These are phyloP conservation scores for Pelagophyceae sp. DNA, from an alignment of 352 stramenopile genomes.

Conservation along the genomic window DNA sequence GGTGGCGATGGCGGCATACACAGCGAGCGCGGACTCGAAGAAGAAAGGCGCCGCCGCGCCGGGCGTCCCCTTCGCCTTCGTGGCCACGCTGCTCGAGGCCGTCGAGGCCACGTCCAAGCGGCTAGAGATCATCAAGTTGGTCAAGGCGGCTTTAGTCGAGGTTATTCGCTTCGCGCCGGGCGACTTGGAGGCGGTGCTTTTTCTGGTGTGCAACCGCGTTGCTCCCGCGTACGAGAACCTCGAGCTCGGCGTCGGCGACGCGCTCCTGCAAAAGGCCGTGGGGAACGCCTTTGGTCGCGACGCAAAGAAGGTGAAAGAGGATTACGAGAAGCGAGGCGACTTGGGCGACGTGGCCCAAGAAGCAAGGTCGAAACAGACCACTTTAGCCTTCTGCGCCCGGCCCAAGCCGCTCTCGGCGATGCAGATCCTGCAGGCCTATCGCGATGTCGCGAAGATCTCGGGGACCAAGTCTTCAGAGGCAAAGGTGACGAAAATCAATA, in stretches of 20 bases:
- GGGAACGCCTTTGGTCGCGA: slow-evolving; percentile 77
- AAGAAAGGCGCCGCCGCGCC: not conserved
- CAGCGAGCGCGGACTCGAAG: not conserved
- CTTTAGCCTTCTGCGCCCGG: slow-evolving; percentile 64
- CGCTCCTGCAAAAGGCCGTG: slow-evolving; percentile 94
- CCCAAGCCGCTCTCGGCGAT: slow-evolving; percentile 73
- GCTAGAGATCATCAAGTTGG: slow-evolving; percentile 57
- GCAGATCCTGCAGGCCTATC: slow-evolving; percentile 56
- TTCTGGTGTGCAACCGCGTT: slow-evolving; percentile 53
- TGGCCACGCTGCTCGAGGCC: slow-evolving; percentile 22
- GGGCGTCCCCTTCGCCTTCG: slow-evolving; percentile 19
- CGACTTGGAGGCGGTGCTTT: not conserved
- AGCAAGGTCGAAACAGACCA: slow-evolving; percentile 82
- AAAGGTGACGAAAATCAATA: slow-evolving; percentile 94
- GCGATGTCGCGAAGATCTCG: slow-evolving; percentile 79
- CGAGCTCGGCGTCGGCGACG: slow-evolving; percentile 95
- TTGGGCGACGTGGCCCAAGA: slow-evolving; percentile 88
- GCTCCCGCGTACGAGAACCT: slow-evolving; percentile 90
- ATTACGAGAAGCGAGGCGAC: slow-evolving; percentile 91
- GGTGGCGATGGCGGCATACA: not conserved
- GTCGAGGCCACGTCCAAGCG: slow-evolving; percentile 30
- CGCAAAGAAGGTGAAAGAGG: slow-evolving; percentile 82
- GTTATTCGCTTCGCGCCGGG: not conserved
- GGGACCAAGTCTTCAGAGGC: slow-evolving; percentile 89
- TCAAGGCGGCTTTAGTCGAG: not conserved